Conservation (phyloP, 495 filamentous ascomycete genomes). For the Aspergillus mulundensis region DNA sequence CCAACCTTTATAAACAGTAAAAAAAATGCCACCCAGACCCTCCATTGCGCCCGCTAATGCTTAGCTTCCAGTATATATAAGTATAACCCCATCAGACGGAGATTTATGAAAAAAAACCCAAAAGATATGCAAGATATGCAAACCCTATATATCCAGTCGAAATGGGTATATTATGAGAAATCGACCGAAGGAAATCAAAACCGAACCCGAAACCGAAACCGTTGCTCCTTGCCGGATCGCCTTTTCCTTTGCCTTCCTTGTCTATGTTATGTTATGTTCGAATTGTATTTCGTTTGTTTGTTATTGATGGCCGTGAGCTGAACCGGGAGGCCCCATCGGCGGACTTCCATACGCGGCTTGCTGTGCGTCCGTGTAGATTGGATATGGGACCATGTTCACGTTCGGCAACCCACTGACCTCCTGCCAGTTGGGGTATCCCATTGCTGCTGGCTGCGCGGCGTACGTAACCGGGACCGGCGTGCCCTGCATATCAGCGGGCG, state of each 20-base stretch:
- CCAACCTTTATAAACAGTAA: neutral
- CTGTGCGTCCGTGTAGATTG: slow-evolving; percentile 33
- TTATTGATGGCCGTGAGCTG: slow-evolving; percentile 5
- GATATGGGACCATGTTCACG: slow-evolving; percentile 37
- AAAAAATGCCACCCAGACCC: slow-evolving; percentile 33
- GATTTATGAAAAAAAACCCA: neutral
- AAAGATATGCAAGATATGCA: neutral
- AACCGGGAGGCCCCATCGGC: slow-evolving; percentile 34
- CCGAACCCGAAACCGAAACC: neutral
- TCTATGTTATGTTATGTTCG: too few relatives aligned
- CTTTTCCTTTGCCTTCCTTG: neutral
- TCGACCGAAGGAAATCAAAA: neutral
- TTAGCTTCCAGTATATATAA: slow-evolving; percentile 32
- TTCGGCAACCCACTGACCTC: slow-evolving; percentile 33
- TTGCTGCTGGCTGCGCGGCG: slow-evolving; percentile 26
- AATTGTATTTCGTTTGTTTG: neutral
- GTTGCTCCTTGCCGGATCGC: neutral
- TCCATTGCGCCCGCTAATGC: slow-evolving; percentile 45
- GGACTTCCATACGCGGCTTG: slow-evolving; percentile 29
- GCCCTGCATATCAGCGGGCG: slow-evolving; percentile 29
- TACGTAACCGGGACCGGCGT: slow-evolving; percentile 33
- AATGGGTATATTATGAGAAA: slow-evolving; percentile 13
- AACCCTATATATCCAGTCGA: neutral
- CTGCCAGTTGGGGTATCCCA: slow-evolving; percentile 38
- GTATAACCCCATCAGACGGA: slow-evolving; percentile 13